Evolutionary conservation across 495 filamentous ascomycete species (phyloP).

Genomic region (Astrothelium subdiscretum): DNA sequence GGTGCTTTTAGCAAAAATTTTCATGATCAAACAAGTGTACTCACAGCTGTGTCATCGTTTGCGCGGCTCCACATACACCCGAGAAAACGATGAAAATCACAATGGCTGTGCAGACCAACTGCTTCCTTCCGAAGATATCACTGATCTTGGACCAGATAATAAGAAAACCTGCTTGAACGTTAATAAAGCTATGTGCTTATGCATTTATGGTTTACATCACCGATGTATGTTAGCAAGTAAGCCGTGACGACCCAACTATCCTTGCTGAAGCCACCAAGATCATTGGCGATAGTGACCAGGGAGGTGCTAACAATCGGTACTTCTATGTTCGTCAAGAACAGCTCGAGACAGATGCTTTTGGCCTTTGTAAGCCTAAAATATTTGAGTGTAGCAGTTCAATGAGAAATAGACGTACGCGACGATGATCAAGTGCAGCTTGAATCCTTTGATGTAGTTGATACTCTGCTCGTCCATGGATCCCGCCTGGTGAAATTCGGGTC

Average conservation of each 20-base stretch:
- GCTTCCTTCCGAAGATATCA: conserved; percentile 15
- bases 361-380: no score
- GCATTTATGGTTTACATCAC: no score
- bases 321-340: neutral
- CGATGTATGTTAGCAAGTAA: neutral
- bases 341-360: no score
- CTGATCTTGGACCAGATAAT: conserved; percentile 8
- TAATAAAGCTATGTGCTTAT: no score
- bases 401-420: no score
- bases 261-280: neutral
- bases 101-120: conserved; percentile 1
- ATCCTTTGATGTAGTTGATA: no score
- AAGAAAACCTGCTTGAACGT: neutral
- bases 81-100: conserved; percentile 14
- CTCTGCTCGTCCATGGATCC: no score
- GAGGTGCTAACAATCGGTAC: neutral
- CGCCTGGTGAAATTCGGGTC: no score
- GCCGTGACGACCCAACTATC: neutral
- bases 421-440: no score
- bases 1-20: neutral
- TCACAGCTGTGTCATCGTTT: conserved; percentile 18
- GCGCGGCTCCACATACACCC: conserved; percentile 15
- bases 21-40: neutral
- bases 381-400: no score
- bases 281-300: neutral